Base-by-base conservation (phyloP, 139 green algal genomes). In the Raphidocelis subcapitata region DNA sequence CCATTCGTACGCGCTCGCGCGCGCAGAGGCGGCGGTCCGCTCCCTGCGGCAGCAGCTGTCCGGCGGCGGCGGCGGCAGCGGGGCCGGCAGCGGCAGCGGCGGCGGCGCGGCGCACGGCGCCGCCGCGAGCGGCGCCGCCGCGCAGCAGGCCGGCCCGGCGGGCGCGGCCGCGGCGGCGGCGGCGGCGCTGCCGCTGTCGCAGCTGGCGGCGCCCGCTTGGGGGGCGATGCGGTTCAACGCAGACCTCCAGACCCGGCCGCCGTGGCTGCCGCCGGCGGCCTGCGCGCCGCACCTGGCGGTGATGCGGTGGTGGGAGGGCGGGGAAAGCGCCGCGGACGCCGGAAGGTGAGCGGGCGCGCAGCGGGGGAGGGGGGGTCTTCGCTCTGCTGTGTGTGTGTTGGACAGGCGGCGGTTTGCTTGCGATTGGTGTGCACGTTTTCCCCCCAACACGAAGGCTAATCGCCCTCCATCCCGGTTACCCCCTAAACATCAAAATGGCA, bases 201-300 rank as follows among this genome's bases (percentile, higher is more conserved):
- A 73, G 15, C 29, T 65, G 61, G 18, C 47, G 33, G 67, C 31
- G n/a, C 49, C 49, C 31, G 49, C 49, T 31, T 76, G 51, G 44
- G 41, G 29, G 14, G 51, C 33, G 0, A 59, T 73, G 62, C 74
- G 85, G 0, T 96, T 92, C 75, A 92, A 96, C 54, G 86, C 90
- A 46, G 90, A 96, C 70, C 79, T 96, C 5, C 69, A 62, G 21
- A 84, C 72, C 0, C 73, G 91, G 18, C 85, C 90, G n/a, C 36
- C 59, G 2, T 96, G 90, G 90, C 77, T 85, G 72, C 87, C 82
- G 18, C 90, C 87, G 20, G 60, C 51, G 12, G 49, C 28, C 46
- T 44, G 31, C 20, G 47, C 37, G n/a, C 69, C 26, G 59, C 63
- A 67, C 8, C 26, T 73, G 28, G 37, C n/a, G 23, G 24, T 79